Base-by-base conservation (phyloP, 2,329 filamentous ascomycete genomes). In the Albifimbria verrucaria region DNA sequence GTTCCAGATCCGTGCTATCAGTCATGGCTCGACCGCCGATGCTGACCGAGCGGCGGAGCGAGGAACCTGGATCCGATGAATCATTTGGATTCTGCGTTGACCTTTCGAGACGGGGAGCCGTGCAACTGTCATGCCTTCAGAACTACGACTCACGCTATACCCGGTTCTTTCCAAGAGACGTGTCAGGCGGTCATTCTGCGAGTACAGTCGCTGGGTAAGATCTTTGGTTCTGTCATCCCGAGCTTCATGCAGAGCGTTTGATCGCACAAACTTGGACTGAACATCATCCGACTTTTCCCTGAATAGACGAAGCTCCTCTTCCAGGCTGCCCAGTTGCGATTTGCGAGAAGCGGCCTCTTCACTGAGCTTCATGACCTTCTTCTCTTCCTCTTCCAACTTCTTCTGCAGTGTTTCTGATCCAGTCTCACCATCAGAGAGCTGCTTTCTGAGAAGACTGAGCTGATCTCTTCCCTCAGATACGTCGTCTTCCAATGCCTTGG, bases 101-200 rank as follows among this genome's bases (percentile, higher is more conserved):
- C 57, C 83, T 79, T 58, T 87, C 85, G 3, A 81, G 74, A 18
- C 81, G 80, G 4, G 84, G 81, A 87, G 70, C 60, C 91, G 89
- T 64, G 91, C 89, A 48, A 97, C 86, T 2, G 81, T 72, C 81
- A 96, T 90, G 15, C 78, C 78, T 21, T 84, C 83, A 41, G 88
- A 85, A 57, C 91, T 85, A 28, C 90, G 85, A 2, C 85, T 84
- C 17, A 97, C 81, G 0, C 88, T 85, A 65, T 94, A 96, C 12
- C 93, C 93, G 4, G 97, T 79, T 25, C 91, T 84, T 65, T 97
- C 92, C 1, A 99, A 78, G 47, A 99, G 83, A 49, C 88, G 85
- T 54, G 83, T 82, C n/a, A 97, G 77, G 22, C 90, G 87, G 60
- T 95, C 89, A 57, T 94, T 92, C 56, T 96, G 90, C 1, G 85